Base-by-base conservation (phyloP, 306 rosid species). In the Pterocarpus macrocarpus region DNA sequence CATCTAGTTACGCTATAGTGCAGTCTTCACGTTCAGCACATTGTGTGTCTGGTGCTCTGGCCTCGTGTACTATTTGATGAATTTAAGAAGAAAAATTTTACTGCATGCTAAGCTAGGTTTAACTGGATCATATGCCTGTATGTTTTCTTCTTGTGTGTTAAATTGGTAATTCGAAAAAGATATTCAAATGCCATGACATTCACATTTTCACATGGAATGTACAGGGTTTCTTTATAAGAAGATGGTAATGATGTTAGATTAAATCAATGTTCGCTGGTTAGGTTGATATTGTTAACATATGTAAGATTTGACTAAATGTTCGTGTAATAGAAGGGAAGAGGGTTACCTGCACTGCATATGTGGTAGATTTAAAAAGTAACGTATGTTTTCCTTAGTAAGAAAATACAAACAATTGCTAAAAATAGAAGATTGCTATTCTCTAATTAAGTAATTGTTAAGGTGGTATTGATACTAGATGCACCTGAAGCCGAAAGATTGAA, bases 1-100 rank as follows among this genome's bases (percentile, higher is more conserved):
- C 64, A 45, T 63, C 64, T 68, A 41, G 75, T 78, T 45, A 62
- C 70, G 36, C 47, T 43, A 1, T 69, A 6, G 79, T 45, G 22
- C 68, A 59, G 64, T 33, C 41, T 77, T 73, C 83, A 77, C 81
- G 70, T 68, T 73, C 75, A 39, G 43, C 32, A 14, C 58, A 83
- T 77, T 63, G 43, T 73, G 80, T 78, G 58, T 41, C 66, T 68
- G 81, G 11, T 50, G 41, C 64, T 17, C 44, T 75, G 43, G 35
- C 36, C 58, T 82, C 43, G 77, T 41, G 53, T 75, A 55, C 10
- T 17, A 8, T 50, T 64, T 74, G 56, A 61, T 84, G 22, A 65
- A 56, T 64, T 66, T 78, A 28, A 78, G 49, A 71, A 55, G 9
- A n/a, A 4, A 22, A 50, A 39, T 33, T 35, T 70, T 77, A 69